Conservation (phyloP, 2,329 filamentous ascomycete genomes). For the Penicillium sp. region DNA sequence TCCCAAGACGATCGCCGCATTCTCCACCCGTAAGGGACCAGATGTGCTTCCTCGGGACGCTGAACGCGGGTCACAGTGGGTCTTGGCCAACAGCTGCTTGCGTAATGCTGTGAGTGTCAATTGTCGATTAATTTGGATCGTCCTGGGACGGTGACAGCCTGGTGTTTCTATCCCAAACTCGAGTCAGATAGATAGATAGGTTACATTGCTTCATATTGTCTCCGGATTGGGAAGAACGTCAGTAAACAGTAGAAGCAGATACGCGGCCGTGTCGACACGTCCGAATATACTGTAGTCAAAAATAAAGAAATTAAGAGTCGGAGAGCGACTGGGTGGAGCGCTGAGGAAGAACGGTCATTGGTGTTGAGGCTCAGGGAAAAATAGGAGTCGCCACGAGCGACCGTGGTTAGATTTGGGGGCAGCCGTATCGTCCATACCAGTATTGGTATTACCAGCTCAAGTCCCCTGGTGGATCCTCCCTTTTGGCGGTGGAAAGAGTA, state of each 20-base stretch:
- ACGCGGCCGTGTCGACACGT: neutral
- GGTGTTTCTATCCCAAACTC: conserved; percentile 17
- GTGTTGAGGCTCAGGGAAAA: neutral
- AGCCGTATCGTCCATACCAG: neutral
- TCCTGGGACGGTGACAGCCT: conserved; percentile 12
- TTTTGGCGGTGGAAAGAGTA: neutral
- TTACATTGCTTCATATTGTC: conserved; percentile 3
- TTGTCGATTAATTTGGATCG: conserved; percentile 34
- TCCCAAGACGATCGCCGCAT: conserved; percentile 34
- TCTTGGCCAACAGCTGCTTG: conserved; percentile 34
- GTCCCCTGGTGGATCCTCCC: neutral
- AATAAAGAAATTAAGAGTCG: conserved; percentile 1
- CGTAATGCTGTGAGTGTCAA: conserved; percentile 32
- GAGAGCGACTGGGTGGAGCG: conserved; percentile 1
- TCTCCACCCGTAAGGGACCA: conserved; percentile 39
- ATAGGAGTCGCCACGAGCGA: conserved; percentile 11
- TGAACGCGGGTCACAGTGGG: conserved; percentile 31
- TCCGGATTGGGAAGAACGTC: neutral
- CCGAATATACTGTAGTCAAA: neutral
- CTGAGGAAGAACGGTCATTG: conserved; percentile 5
- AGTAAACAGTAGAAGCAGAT: neutral
- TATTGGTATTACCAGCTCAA: neutral
- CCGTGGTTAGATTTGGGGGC: neutral
- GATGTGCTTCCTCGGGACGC: conserved; percentile 31
- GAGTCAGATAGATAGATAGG: neutral